Percentiles rank a stretch among this genome's conserved stretches.
Conservation (phyloP, 2,329 filamentous ascomycete species). For the Aspergillus fijiensis region DNA sequence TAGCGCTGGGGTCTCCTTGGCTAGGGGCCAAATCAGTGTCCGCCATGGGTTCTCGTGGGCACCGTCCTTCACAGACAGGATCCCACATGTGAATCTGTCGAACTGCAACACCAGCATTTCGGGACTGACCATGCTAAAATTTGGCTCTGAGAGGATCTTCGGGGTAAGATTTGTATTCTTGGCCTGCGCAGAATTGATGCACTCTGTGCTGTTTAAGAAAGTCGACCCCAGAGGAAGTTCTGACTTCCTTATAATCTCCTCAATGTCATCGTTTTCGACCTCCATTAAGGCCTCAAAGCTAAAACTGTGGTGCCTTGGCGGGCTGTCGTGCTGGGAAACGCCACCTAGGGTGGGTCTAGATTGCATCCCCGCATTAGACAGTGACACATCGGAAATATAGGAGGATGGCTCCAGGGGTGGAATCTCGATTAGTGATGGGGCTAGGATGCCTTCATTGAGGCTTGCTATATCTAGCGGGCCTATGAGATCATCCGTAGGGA, state of each 20-base stretch:
- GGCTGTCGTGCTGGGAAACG: slow-evolving; percentile 9
- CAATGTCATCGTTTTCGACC: slow-evolving; percentile 50
- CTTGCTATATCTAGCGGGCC: slow-evolving; percentile 9
- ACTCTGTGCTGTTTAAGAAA: slow-evolving; percentile 40
- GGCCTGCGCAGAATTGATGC: slow-evolving; percentile 34
- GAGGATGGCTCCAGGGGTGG: slow-evolving; percentile 15
- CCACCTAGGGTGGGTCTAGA: slow-evolving; percentile 9
- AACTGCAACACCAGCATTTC: slow-evolving; percentile 65
- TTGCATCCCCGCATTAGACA: slow-evolving; percentile 8
- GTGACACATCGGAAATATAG: slow-evolving; percentile 19
- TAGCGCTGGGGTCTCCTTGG: slow-evolving; percentile 62
- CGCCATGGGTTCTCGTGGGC: slow-evolving; percentile 70
- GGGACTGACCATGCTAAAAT: slow-evolving; percentile 52
- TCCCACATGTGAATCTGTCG: slow-evolving; percentile 66
- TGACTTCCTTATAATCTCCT: slow-evolving; percentile 53
- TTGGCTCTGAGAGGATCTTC: slow-evolving; percentile 48
- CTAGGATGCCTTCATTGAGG: slow-evolving; percentile 14
- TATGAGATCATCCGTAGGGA: slow-evolving; percentile 15
- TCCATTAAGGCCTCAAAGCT: slow-evolving; percentile 37
- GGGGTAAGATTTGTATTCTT: slow-evolving; percentile 11
- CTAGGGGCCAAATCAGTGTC: slow-evolving; percentile 68
- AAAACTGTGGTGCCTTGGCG: slow-evolving; percentile 17
- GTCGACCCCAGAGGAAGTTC: slow-evolving; percentile 34
- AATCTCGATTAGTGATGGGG: slow-evolving; percentile 14
- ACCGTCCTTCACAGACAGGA: slow-evolving; percentile 69